These are phyloP conservation scores for Candida insectorum DNA, from an alignment of 805 yeast genomes.

Conservation along the genomic window DNA sequence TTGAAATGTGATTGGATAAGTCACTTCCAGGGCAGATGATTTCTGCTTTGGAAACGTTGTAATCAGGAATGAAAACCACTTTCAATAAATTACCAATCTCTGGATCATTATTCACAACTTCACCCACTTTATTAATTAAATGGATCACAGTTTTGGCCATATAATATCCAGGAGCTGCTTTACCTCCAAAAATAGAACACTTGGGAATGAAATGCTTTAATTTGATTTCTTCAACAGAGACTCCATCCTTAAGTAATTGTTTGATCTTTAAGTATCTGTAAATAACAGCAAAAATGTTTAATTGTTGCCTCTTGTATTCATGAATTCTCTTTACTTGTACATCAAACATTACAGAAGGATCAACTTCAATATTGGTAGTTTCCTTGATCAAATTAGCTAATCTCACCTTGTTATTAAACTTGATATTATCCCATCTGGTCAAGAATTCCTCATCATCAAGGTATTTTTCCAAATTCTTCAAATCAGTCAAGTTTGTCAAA, in stretches of 20 bases:
- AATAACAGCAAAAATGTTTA: conserved; percentile 87
- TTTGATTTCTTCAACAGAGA: conserved; percentile 45
- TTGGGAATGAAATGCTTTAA: conserved; percentile 66
- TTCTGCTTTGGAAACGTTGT: conserved; percentile 92
- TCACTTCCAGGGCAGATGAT: conserved; percentile 87
- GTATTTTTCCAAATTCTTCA: conserved; percentile 64
- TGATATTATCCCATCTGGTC: conserved; percentile 66
- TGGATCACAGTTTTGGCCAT: conserved; percentile 91
- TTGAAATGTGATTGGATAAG: conserved; percentile 88
- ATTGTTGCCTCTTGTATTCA: conserved; percentile 93
- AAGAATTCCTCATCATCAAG: conserved; percentile 70
- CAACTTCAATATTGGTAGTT: conserved; percentile 62
- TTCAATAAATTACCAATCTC: conserved; percentile 75
- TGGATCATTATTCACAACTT: conserved; percentile 73
- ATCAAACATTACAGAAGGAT: conserved; percentile 76
- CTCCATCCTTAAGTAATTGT: conserved; percentile 52
- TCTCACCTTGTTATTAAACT: conserved; percentile 62
- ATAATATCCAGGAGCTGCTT: conserved; percentile 96
- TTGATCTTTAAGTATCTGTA: conserved; percentile 78
- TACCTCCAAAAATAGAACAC: conserved; percentile 86
- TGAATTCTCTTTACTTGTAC: conserved; percentile 93
- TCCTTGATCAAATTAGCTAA: conserved; percentile 65
- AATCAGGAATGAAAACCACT: conserved; percentile 87
- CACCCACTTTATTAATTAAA: conserved; percentile 76
- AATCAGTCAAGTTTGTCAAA: conserved; percentile 61